Percentiles rank a stretch among this genome's conserved stretches.
phyloP scores from a whole-genome alignment of 345 rosid genomes.

The Pistacia vera region DNA sequence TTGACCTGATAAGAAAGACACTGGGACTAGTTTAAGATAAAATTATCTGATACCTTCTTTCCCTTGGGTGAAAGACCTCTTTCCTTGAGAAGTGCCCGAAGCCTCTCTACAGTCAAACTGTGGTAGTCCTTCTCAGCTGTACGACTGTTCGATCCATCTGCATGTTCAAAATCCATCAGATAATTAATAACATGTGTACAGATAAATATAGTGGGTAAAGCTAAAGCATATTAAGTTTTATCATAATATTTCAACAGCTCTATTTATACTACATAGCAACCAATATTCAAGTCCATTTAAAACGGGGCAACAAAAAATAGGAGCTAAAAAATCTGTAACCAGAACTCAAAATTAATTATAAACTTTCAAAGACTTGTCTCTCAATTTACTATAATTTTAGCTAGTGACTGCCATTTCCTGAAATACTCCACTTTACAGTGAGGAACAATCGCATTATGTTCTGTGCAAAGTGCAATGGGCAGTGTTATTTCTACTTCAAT shows the following conservation, averaged over 20 bases:
- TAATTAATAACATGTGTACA: background rate
- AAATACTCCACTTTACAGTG: background rate
- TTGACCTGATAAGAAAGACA: background rate
- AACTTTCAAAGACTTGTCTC: background rate
- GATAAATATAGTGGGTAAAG: background rate
- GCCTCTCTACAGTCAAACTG: conserved; percentile 83
- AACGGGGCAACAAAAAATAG: background rate
- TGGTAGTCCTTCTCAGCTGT: conserved; percentile 63
- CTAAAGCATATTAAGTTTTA: background rate
- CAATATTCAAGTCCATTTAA: background rate
- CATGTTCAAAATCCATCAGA: conserved; percentile 7
- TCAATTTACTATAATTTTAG: conserved; percentile 1
- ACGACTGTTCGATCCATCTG: conserved; percentile 70
- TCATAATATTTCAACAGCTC: background rate
- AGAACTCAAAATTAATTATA: background rate
- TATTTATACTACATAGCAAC: background rate
- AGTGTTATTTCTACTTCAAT: background rate
- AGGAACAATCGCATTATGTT: background rate
- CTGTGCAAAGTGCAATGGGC: background rate
- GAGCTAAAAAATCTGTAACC: background rate
- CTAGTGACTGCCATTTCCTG: background rate
- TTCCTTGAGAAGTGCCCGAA: conserved; percentile 81
- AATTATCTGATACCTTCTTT: conserved; percentile 59
- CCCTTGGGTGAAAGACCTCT: conserved; percentile 74
- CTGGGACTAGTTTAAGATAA: background rate